Evolutionary conservation across 202 grass and related monocot species (phyloP).

Genomic region (Cymbopogon flexuosus): DNA sequence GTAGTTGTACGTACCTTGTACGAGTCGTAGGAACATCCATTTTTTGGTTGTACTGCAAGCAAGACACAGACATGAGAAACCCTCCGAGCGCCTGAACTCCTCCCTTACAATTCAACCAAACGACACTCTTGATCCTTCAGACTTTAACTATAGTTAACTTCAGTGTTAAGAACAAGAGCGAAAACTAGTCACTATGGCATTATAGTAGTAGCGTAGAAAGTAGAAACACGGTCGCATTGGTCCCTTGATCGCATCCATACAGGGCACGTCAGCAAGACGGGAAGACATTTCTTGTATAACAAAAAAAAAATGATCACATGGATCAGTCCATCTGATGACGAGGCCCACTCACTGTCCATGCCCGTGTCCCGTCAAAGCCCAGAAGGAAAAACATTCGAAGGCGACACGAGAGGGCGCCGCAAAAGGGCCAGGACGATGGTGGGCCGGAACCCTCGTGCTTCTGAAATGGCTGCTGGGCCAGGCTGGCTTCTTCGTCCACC

Average conservation of each 20-base stretch:
- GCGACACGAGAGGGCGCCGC: no score
- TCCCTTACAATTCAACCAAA: slow-evolving; percentile 9
- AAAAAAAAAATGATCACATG: neutral
- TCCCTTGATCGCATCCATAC: no score
- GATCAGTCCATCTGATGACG: neutral
- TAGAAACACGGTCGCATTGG: neutral
- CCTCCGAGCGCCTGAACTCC: neutral
- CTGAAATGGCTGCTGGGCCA: neutral
- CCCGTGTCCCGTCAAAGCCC: neutral
- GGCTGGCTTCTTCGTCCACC: neutral
- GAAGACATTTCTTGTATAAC: no score
- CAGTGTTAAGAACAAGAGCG: no score
- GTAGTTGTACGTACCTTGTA: no score
- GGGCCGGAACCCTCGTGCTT: neutral
- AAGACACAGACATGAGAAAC: neutral
- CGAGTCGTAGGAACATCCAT: neutral
- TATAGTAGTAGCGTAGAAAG: neutral
- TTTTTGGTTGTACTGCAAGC: neutral
- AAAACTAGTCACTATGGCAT: no score
- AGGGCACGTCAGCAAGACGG: no score
- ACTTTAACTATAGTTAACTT: neutral
- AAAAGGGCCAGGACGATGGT: neutral
- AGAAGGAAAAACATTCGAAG: no score
- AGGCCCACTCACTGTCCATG: neutral
- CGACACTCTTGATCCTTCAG: no score